These are phyloP conservation scores for Fusarium coffeatum DNA, from an alignment of 2,329 filamentous ascomycete genomes.

Conservation along the genomic window DNA sequence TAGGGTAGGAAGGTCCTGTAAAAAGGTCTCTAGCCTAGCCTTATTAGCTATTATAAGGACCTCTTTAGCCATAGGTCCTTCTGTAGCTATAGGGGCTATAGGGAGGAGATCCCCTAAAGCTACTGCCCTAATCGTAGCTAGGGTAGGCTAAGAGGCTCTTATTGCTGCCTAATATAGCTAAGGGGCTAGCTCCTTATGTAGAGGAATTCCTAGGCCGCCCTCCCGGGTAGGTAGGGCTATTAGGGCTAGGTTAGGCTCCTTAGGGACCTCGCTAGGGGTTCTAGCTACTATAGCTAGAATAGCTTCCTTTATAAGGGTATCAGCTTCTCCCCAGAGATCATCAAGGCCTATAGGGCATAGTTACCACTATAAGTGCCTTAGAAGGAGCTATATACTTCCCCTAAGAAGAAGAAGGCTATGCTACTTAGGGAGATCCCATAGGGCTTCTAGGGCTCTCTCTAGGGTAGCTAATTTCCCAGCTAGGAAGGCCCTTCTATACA, in stretches of 20 bases:
- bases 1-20: background rate
- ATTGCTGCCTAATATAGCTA: background rate
- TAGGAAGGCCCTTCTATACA: background rate
- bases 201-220: background rate
- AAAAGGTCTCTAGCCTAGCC: background rate
- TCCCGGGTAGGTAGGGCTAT: background rate
- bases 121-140: background rate
- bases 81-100: background rate
- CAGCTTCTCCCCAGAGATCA: background rate
- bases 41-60: background rate
- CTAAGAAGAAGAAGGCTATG: background rate
- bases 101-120: too few species aligned
- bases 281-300: background rate
- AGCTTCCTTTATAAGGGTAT: background rate
- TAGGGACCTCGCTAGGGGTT: background rate
- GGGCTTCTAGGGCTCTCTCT: background rate
- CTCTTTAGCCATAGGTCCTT: background rate
- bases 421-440: background rate
- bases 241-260: background rate
- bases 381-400: background rate
- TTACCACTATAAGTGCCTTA: background rate
- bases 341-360: background rate
- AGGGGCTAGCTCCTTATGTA: background rate
- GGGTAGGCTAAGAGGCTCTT: background rate
- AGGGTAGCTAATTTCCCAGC: background rate